A percentile compares a stretch with the other conserved stretches of the same genome.
Evolutionary conservation across 2,329 filamentous ascomycete genomes (phyloP).

Genomic region (Colletotrichum nymphaeae): DNA sequence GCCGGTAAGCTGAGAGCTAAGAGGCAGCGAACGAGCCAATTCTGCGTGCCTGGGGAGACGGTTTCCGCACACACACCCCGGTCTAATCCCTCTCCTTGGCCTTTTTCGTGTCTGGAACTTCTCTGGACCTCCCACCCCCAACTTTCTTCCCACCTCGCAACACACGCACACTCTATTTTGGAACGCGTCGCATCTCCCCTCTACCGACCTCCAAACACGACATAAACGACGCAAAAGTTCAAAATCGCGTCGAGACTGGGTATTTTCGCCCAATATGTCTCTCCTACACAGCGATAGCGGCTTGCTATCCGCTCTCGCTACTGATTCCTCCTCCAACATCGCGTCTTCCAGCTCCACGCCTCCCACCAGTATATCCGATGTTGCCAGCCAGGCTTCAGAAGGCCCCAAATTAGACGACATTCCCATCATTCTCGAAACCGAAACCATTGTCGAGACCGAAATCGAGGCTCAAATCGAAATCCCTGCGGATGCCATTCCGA

Average conservation of each 20-base stretch:
- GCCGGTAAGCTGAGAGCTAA: constrained; percentile 24
- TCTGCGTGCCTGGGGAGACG: constrained; percentile 27
- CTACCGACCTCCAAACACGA: not conserved
- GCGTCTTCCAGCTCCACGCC: constrained; percentile 72
- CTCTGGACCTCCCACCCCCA: constrained; percentile 20
- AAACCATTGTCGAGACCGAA: constrained; percentile 25
- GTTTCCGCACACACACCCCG: constrained; percentile 29
- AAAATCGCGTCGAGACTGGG: constrained; percentile 35
- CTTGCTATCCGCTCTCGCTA: constrained; percentile 42
- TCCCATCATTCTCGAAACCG: constrained; percentile 35
- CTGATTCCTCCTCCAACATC: constrained; percentile 60
- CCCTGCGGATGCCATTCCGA: not conserved
- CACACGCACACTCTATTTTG: constrained; percentile 23
- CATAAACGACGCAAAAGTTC: not conserved
- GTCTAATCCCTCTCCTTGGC: constrained; percentile 27
- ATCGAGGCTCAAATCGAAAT: constrained; percentile 32
- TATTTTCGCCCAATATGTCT: constrained; percentile 43
- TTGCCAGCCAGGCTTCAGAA: constrained; percentile 65
- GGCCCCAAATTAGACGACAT: constrained; percentile 48
- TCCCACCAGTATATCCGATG: constrained; percentile 74
- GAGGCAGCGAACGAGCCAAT: constrained; percentile 32
- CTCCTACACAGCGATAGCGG: constrained; percentile 43
- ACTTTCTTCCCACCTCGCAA: constrained; percentile 23
- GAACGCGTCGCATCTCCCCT: constrained; percentile 35
- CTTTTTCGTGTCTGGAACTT: constrained; percentile 34